Evolutionary conservation across 2,329 filamentous ascomycete genomes (phyloP), one percentile per base, ranked within the genome.

Genomic region (Mycosphaerella sp.): DNA sequence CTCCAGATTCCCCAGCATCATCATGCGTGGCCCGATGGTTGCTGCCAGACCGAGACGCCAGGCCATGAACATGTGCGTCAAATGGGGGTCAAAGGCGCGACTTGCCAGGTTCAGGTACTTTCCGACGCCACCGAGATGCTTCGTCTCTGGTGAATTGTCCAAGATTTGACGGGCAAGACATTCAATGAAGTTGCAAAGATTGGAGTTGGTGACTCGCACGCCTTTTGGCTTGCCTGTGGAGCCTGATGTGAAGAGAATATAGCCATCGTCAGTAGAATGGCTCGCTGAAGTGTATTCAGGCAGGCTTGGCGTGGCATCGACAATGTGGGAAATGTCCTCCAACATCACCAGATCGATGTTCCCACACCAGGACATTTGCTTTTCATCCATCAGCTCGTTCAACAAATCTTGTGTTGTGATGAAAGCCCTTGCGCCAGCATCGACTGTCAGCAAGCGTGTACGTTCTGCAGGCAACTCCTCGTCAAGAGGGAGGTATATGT

Each of bases 401-500:
- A 57, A 34, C 7, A 54, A 26, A 4, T 54, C 51, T 34, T 44
- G 26, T 26, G 48, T 54, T 6, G 51, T 51, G 32, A 57, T 44
- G 31, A 57, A 12, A 2, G 48, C 41, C 14, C 38, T 44, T 1
- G 55, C 42, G 12, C 29, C 17, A 39, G 46, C 48, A 41, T 57
- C 55, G 11, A 48, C 34, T 11, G 51, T 31, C 39, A 57, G 32
- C 29, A 51, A 42, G 4, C 31, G 23, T 29, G 50, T 54, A 11
- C 55, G 47, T 32, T 57, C 51, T 12, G 55, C 43, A 2, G 55
- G 55, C n/a, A 57, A 17, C 32, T 41, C 52, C 39, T 57, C 55
- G 29, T 57, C 55, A 17, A 57, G 46, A 11, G 55, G 51, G 3
- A 57, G 44, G 23, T 57, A 57, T 9, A 44, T 47, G 17, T 57